A percentile compares a stretch with the other conserved stretches of the same genome.
Conservation (phyloP, 2,329 filamentous ascomycete species). For the Sporothrix phasma region DNA sequence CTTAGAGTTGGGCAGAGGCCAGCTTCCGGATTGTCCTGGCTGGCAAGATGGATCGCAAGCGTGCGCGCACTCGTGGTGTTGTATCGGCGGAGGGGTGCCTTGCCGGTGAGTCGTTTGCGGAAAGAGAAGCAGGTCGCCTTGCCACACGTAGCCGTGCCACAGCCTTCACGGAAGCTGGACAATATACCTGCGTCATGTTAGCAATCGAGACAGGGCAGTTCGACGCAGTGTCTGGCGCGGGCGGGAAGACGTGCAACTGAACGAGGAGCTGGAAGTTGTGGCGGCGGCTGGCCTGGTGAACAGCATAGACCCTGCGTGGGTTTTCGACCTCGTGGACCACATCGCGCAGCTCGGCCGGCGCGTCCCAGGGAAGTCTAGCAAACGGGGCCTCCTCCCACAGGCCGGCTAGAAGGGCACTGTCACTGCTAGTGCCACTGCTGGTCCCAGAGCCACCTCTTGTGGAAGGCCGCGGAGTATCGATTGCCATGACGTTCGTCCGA, state of each 20-base stretch:
- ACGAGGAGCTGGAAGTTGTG: constrained; percentile 58
- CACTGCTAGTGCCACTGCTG: constrained; percentile 17
- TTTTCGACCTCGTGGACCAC: constrained; percentile 50
- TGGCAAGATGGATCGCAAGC: constrained; percentile 69
- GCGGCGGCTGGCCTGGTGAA: constrained; percentile 50
- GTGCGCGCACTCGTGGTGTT: constrained; percentile 74
- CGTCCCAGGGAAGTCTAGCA: constrained; percentile 48
- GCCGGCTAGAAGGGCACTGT: constrained; percentile 42
- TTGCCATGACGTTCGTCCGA: constrained; percentile 32
- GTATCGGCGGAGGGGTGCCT: constrained; percentile 64
- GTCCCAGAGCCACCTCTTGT: not conserved
- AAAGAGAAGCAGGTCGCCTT: constrained; percentile 75
- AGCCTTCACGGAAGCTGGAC: constrained; percentile 75
- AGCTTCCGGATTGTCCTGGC: constrained; percentile 64
- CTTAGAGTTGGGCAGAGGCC: constrained; percentile 52
- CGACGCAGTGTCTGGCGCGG: not conserved
- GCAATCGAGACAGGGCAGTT: not conserved
- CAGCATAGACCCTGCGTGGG: constrained; percentile 49
- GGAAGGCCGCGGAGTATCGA: constrained; percentile 29
- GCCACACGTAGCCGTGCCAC: constrained; percentile 55
- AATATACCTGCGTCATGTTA: constrained; percentile 50
- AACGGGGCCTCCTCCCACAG: constrained; percentile 55
- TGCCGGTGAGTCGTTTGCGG: constrained; percentile 55
- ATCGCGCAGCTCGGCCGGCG: constrained; percentile 46
- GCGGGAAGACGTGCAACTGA: constrained; percentile 45